Percentiles rank a stretch among this genome's conserved stretches.
phyloP scores from a whole-genome alignment of 2,329 filamentous ascomycete species.

The Scolecobasidium constrictum region DNA sequence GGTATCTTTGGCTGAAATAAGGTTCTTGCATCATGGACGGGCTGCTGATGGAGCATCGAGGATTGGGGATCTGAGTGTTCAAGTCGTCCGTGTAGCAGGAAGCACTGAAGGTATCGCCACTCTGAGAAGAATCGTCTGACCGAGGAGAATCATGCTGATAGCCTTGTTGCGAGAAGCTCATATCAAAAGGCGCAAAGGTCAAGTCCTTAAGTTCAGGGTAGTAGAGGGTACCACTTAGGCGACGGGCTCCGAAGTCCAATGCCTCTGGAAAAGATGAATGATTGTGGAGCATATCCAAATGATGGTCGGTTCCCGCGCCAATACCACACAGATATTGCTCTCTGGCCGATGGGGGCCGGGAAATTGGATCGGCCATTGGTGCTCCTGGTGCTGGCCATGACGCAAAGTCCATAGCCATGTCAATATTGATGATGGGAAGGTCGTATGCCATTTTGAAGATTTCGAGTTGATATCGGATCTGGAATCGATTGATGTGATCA shows the following conservation, averaged over 20 bases:
- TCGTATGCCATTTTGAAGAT: too few relatives aligned
- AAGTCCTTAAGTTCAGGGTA: background rate
- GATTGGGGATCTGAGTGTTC: background rate
- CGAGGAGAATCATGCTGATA: background rate
- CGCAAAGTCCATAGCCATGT: too few relatives aligned
- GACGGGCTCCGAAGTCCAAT: background rate
- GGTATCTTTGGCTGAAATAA: background rate
- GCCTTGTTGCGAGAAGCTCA: background rate
- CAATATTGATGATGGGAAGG: too few relatives aligned
- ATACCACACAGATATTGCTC: background rate
- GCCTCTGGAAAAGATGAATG: background rate
- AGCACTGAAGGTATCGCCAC: slow-evolving; percentile 7
- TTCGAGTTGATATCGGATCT: too few relatives aligned
- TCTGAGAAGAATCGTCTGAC: slow-evolving; percentile 1
- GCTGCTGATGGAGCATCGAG: background rate
- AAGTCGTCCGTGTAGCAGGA: slow-evolving; percentile 2
- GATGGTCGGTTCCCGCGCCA: background rate
- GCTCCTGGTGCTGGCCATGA: too few relatives aligned
- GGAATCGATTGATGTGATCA: too few relatives aligned
- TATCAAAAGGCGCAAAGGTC: background rate
- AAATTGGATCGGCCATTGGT: background rate
- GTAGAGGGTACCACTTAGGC: background rate
- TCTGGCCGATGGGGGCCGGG: background rate
- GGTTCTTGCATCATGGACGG: background rate
- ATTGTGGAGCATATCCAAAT: background rate